Evolutionary conservation across 441 rosid genomes (phyloP).

Genomic region (Theobroma grandiflorum): DNA sequence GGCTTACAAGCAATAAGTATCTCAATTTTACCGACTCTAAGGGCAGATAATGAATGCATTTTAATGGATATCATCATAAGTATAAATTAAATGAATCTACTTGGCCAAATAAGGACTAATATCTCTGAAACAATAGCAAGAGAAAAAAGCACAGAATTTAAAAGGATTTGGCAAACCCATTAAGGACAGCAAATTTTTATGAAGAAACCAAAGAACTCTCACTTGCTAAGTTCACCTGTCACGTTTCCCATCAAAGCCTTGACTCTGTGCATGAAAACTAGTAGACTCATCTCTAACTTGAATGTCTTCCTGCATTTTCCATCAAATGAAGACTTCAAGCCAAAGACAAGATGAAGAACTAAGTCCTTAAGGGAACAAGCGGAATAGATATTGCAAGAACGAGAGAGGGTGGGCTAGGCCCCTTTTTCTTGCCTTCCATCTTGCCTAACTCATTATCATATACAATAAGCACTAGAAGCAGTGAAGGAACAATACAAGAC

Average conservation of each 20-base stretch:
- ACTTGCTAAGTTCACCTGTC: slow-evolving; percentile 97
- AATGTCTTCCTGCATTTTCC: slow-evolving; percentile 69
- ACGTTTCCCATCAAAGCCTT: slow-evolving; percentile 58
- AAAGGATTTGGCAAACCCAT: slow-evolving; percentile 16
- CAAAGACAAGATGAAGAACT: slow-evolving; percentile 21
- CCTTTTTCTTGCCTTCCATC: slow-evolving; percentile 17
- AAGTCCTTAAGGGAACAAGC: slow-evolving; percentile 4
- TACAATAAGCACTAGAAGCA: slow-evolving; percentile 32
- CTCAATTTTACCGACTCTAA: slow-evolving; percentile 16
- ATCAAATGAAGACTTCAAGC: slow-evolving; percentile 37
- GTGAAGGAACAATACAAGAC: slow-evolving; percentile 30
- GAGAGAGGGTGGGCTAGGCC: slow-evolving; percentile 16
- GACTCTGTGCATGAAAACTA: slow-evolving; percentile 37
- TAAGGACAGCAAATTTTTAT: slow-evolving; percentile 32
- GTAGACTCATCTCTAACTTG: slow-evolving; percentile 41
- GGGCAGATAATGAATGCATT: slow-evolving; percentile 16
- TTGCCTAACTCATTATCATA: slow-evolving; percentile 13
- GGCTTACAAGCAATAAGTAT: slow-evolving; percentile 1
- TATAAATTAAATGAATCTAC: slow-evolving; percentile 7
- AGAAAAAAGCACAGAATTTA: slow-evolving; percentile 11
- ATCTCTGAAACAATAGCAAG: not conserved
- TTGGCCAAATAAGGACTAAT: slow-evolving; percentile 1
- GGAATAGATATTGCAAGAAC: not conserved
- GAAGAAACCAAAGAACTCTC: slow-evolving; percentile 79
- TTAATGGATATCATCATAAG: slow-evolving; percentile 19